Conservation (phyloP, 805 yeast species). For the Kockiozyma suomiensis region DNA sequence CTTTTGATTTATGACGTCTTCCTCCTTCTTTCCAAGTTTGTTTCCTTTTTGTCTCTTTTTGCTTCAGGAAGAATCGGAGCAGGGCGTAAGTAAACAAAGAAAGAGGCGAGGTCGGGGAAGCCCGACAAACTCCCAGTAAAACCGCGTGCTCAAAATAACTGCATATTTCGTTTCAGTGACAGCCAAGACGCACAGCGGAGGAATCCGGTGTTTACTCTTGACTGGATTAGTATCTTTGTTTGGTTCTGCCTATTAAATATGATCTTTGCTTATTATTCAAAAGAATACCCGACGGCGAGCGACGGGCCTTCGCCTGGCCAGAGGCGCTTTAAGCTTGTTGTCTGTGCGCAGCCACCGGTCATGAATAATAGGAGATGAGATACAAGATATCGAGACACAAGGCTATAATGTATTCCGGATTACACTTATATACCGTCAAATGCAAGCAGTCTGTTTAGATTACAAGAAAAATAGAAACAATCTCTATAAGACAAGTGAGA, state of each 20-base stretch:
- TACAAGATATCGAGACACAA: no score
- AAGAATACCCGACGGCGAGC: not conserved
- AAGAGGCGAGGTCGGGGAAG: constrained; percentile 2
- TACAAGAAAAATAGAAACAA: not conserved
- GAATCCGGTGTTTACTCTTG: constrained; percentile 8
- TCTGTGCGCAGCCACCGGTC: constrained; percentile 3
- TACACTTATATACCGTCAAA: no score
- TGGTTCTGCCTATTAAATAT: no score
- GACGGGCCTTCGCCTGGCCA: constrained; percentile 1
- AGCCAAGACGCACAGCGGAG: not conserved
- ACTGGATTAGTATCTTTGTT: not conserved
- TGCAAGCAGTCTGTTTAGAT: not conserved
- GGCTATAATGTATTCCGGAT: no score
- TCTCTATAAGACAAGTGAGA: no score
- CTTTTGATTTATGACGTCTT: no score
- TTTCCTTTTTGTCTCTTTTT: not conserved
- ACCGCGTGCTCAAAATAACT: not conserved
- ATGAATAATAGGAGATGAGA: no score
- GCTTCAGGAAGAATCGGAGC: not conserved
- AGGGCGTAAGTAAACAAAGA: constrained; percentile 6
- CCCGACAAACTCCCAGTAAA: constrained; percentile 7
- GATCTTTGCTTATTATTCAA: no score
- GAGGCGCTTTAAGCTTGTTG: not conserved
- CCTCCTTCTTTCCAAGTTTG: no score
- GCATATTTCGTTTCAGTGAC: not conserved